phyloP scores from a whole-genome alignment of 1,139 yeast genomes.

The Yamadazyma atlantica region DNA sequence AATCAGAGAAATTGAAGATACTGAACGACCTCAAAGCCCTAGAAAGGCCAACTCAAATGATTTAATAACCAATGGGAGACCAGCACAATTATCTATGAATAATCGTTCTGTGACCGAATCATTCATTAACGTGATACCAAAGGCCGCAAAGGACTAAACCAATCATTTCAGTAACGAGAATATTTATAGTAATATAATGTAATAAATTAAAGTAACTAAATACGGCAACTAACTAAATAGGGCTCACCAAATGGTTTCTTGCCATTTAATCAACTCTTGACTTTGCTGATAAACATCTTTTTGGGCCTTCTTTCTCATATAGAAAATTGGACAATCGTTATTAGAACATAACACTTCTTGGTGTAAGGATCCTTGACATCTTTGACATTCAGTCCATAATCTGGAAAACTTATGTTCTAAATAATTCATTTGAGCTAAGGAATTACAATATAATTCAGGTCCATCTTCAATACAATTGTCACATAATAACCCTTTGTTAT shows the following conservation, averaged over 20 bases:
- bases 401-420: slow-evolving; percentile 82
- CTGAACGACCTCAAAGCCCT: slow-evolving; percentile 14
- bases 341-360: slow-evolving; percentile 95
- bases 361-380: slow-evolving; percentile 94
- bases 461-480: slow-evolving; percentile 80
- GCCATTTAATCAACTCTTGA: slow-evolving; percentile 72
- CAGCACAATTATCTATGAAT: slow-evolving; percentile 31
- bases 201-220: neutral
- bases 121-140: slow-evolving; percentile 6
- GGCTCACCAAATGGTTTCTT: slow-evolving; percentile 55
- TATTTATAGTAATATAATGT: neutral
- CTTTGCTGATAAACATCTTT: slow-evolving; percentile 76
- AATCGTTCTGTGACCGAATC: slow-evolving; percentile 40
- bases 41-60: slow-evolving; percentile 30
- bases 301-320: slow-evolving; percentile 94
- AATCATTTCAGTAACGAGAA: no score
- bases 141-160: neutral
- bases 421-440: slow-evolving; percentile 75
- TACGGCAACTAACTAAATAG: neutral
- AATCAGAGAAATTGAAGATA: slow-evolving; percentile 1
- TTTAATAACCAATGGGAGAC: slow-evolving; percentile 21
- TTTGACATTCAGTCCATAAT: slow-evolving; percentile 97
- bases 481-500: slow-evolving; percentile 78
- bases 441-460: slow-evolving; percentile 75
- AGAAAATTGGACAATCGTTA: slow-evolving; percentile 95